These are phyloP conservation scores for Dactylis glomerata DNA, from an alignment of 176 grass and related monocot species.

Conservation along the genomic window DNA sequence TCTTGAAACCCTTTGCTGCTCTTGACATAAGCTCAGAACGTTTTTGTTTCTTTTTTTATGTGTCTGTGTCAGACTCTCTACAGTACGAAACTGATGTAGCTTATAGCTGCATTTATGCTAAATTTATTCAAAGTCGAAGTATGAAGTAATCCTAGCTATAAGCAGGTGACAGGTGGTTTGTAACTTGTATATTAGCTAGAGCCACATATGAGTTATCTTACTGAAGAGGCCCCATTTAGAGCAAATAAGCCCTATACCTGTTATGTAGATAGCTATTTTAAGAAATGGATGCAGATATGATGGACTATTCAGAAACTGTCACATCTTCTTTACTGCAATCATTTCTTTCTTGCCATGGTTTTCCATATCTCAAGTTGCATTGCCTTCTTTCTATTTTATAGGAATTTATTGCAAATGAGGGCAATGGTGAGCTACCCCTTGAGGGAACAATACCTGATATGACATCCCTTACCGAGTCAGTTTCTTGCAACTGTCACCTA, in stretches of 20 bases:
- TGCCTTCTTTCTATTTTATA: slow-evolving; percentile 26
- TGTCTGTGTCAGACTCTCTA: background rate
- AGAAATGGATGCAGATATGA: background rate
- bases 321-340: background rate
- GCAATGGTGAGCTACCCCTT: slow-evolving; percentile 81
- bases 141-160: background rate
- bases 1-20: background rate
- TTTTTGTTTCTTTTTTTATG: background rate
- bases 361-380: background rate
- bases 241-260: background rate
- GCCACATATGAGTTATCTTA: background rate
- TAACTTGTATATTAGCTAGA: background rate
- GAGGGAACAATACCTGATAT: slow-evolving; percentile 98
- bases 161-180: background rate
- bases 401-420: slow-evolving; percentile 87
- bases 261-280: slow-evolving; percentile 10
- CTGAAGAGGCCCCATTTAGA: background rate
- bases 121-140: background rate
- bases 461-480: slow-evolving; percentile 94
- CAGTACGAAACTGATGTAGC: background rate
- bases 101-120: background rate
- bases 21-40: background rate
- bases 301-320: background rate
- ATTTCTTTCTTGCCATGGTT: background rate
- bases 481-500: slow-evolving; percentile 10